Percentiles rank a stretch among this genome's conserved stretches.
Conservation (phyloP, 495 filamentous ascomycete species). For the Penicillium pancosmium region DNA sequence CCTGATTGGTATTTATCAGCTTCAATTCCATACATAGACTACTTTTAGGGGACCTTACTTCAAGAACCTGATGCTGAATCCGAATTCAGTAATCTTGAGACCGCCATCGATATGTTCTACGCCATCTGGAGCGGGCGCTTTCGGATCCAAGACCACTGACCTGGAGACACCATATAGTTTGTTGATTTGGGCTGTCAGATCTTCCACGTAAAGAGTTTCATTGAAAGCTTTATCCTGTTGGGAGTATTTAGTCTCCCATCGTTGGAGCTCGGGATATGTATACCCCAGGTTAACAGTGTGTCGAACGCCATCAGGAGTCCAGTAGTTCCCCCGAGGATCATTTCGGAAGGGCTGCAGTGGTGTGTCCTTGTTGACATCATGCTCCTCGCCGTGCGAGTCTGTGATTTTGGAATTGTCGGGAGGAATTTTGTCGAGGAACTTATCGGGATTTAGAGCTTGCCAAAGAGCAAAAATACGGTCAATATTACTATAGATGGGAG, state of each 20-base stretch:
- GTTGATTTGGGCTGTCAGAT: conserved; percentile 34
- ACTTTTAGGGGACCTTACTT: not conserved
- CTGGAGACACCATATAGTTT: conserved; percentile 31
- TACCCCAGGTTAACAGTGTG: conserved; percentile 43
- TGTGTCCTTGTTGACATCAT: conserved; percentile 9
- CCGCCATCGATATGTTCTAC: conserved; percentile 11
- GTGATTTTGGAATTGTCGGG: conserved; percentile 13
- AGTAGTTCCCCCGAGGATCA: conserved; percentile 31
- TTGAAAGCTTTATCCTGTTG: conserved; percentile 16
- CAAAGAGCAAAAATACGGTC: conserved; percentile 46
- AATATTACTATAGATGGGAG: conserved; percentile 31
- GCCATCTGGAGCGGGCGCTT: not conserved
- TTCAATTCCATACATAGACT: not conserved
- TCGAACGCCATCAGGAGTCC: conserved; percentile 30
- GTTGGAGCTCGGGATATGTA: conserved; percentile 52
- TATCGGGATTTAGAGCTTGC: conserved; percentile 36
- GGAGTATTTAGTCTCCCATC: conserved; percentile 27
- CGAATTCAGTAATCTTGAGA: conserved; percentile 9
- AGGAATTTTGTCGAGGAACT: conserved; percentile 25
- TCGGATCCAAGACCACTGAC: conserved; percentile 12
- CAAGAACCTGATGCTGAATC: conserved; percentile 14
- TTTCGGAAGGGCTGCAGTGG: conserved; percentile 39
- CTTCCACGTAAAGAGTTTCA: conserved; percentile 22
- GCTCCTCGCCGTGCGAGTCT: conserved; percentile 26
- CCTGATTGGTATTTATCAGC: not conserved